These are phyloP conservation scores for Aspergillus biplanus DNA, from an alignment of 495 filamentous ascomycete genomes.

Conservation along the genomic window DNA sequence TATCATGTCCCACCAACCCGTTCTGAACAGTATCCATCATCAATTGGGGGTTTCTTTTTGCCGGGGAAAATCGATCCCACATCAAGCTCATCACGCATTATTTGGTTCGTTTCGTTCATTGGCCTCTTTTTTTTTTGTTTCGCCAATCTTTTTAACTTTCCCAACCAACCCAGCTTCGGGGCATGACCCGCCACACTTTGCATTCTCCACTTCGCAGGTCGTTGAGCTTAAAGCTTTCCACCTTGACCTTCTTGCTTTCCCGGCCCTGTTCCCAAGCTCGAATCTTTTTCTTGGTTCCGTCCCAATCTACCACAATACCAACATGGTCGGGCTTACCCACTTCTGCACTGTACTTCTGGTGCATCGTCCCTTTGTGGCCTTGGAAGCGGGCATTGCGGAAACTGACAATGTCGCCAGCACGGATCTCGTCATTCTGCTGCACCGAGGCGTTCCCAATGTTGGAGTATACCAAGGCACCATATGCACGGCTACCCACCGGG, in stretches of 20 bases:
- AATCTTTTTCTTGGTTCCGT: constrained; percentile 98
- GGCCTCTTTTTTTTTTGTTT: background rate
- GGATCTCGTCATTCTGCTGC: constrained; percentile 90
- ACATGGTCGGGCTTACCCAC: constrained; percentile 95
- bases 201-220: constrained; percentile 93
- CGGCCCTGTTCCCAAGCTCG: constrained; percentile 93
- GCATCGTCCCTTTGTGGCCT: constrained; percentile 92
- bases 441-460: constrained; percentile 93
- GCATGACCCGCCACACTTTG: constrained; percentile 97
- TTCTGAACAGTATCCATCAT: constrained; percentile 15
- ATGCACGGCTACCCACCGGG: constrained; percentile 84
- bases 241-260: constrained; percentile 91
- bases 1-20: constrained; percentile 7
- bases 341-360: constrained; percentile 87
- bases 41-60: constrained; percentile 12
- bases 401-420: constrained; percentile 89
- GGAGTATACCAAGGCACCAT: constrained; percentile 88
- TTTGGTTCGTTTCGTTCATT: constrained; percentile 11
- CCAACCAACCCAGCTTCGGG: constrained; percentile 91
- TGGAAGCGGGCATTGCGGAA: constrained; percentile 95
- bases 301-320: constrained; percentile 96
- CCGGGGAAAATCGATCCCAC: background rate
- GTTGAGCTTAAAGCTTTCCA: constrained; percentile 90
- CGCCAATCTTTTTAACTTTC: constrained; percentile 41
- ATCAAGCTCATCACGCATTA: constrained; percentile 21